Base-by-base conservation (phyloP, 352 stramenopile genomes). In the Globisporangium heterothallicum region DNA sequence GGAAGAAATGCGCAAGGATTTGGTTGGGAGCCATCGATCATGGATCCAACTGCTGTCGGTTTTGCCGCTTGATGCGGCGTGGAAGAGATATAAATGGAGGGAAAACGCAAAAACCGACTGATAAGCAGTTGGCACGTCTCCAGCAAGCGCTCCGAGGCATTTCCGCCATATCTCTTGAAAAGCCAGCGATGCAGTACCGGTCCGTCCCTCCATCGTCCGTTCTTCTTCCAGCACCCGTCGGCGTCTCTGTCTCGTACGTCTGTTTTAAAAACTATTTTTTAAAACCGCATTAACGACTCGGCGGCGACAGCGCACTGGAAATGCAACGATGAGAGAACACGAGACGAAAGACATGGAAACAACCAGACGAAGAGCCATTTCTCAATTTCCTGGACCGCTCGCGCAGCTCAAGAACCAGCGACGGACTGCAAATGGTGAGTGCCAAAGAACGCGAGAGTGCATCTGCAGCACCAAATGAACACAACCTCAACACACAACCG, bases 251-350 rank as follows among this genome's bases (percentile, higher is more conserved):
- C 48, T 42, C 34, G 48, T 43, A 18, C 32, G 48, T 32, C 48
- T 54, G 22, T 54, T 54, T 43, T 45, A 45, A 46, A 54, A 36
- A 45, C 14, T 21, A 22, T 13, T 4, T 45, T 45, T 45, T 27
- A 45, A n/a, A 45, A n/a, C n/a, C n/a, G n/a, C n/a, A n/a, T n/a
- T 26, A 10, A 44, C 13, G 36, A 44, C 48, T 7, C 44, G n/a
- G 18, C 34, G 25, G 14, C 19, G 22, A 18, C 44, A 18, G 48
- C 48, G 22, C 48, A n/a, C 7, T 6, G 13, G 26, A 54, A 42
- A 54, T 55, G 35, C 49, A 55, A 55, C 49, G 19, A 24, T 19
- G n/a, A n/a, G n/a, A n/a, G n/a, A n/a, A n/a, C n/a, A n/a, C n/a
- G n/a, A 44, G 34, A 44, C 30, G 14, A 8, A 10, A 22, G 4